Percentiles rank a stretch among this genome's conserved stretches.
Conservation (phyloP, 78 protist genomes). For the Isochrysis galbana region DNA sequence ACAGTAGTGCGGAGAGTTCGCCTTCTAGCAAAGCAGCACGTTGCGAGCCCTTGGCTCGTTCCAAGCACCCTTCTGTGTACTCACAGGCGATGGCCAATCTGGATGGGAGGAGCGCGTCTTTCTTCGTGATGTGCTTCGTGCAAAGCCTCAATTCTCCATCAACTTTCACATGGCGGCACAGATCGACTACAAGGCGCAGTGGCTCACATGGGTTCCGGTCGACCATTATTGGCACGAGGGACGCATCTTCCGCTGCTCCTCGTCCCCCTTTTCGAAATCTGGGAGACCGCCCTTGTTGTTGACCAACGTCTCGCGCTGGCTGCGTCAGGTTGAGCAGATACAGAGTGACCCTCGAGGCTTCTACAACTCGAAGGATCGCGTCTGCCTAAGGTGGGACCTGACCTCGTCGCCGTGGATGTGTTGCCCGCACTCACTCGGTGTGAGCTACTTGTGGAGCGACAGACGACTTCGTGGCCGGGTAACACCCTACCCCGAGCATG, state of each 20-base stretch:
- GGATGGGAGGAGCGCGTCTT: conserved; percentile 22
- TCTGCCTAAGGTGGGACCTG: neutral
- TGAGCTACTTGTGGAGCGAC: neutral
- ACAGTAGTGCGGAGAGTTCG: no score
- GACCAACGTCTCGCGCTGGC: neutral
- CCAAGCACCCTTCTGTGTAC: no score
- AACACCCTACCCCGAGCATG: neutral
- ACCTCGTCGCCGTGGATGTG: neutral
- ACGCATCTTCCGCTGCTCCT: neutral
- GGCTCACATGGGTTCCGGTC: conserved; percentile 11
- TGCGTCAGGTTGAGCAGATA: neutral
- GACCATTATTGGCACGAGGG: conserved; percentile 9
- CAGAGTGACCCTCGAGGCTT: neutral
- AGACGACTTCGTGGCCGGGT: no score
- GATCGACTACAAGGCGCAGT: conserved; percentile 4
- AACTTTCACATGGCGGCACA: conserved; percentile 5
- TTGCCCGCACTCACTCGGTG: neutral
- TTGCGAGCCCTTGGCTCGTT: no score
- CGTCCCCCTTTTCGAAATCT: neutral
- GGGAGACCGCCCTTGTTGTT: neutral
- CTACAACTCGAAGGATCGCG: neutral
- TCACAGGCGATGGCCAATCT: neutral
- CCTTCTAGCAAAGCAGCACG: no score
- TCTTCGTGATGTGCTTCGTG: neutral
- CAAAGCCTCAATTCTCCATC: neutral